Conservation (phyloP, 2,329 filamentous ascomycete genomes). For the Trichophyton rubrum region DNA sequence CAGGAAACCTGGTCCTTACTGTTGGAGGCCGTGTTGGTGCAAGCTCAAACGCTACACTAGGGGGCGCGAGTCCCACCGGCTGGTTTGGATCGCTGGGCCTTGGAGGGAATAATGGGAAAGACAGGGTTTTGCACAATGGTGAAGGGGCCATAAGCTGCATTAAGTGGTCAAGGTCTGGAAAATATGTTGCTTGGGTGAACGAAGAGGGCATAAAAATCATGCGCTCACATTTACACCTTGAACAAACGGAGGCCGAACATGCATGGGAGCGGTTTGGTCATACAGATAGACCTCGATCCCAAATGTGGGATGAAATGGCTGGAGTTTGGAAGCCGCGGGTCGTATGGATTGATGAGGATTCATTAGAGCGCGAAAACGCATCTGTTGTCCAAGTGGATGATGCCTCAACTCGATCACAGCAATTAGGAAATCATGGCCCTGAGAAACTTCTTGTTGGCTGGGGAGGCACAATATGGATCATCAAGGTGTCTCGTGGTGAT, state of each 20-base stretch:
- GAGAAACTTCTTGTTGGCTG: slow-evolving; percentile 88
- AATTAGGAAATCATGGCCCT: slow-evolving; percentile 11
- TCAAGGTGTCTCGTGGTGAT: slow-evolving; percentile 74
- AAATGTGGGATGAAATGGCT: slow-evolving; percentile 92
- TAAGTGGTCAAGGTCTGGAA: slow-evolving; percentile 87
- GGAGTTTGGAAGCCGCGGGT: slow-evolving; percentile 83
- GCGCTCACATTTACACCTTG: slow-evolving; percentile 73
- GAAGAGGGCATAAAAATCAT: slow-evolving; percentile 97
- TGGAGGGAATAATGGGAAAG: slow-evolving; percentile 58
- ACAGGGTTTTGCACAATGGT: slow-evolving; percentile 77
- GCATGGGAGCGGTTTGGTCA: slow-evolving; percentile 94
- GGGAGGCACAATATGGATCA: slow-evolving; percentile 92
- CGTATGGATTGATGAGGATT: slow-evolving; percentile 83
- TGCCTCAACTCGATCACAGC: slow-evolving; percentile 7
- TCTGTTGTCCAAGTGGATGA: slow-evolving; percentile 17
- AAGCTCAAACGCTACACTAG: slow-evolving; percentile 73
- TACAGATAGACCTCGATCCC: slow-evolving; percentile 72
- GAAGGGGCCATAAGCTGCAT: slow-evolving; percentile 86
- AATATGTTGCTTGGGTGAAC: slow-evolving; percentile 89
- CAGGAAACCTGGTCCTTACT: slow-evolving; percentile 78
- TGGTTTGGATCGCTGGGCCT: slow-evolving; percentile 87
- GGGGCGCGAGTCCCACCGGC: slow-evolving; percentile 57
- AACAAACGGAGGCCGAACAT: slow-evolving; percentile 61
- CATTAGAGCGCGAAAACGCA: slow-evolving; percentile 60
- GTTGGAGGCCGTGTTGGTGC: slow-evolving; percentile 65